phyloP scores from a whole-genome alignment of 176 grass and related monocot genomes.

The Carex pumila region DNA sequence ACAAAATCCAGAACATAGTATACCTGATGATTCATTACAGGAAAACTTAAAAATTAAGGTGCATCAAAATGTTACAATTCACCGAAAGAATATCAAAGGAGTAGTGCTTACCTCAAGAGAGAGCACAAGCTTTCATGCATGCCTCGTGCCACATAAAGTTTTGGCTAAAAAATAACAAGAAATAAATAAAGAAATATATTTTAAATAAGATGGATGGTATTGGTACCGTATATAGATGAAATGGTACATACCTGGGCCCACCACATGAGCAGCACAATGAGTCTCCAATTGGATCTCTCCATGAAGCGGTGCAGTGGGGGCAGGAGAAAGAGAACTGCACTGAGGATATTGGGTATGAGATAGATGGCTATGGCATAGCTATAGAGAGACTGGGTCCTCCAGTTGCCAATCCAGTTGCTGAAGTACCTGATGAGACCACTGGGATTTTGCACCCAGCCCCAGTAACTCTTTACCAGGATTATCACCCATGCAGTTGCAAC shows the following conservation, averaged over 20 bases:
- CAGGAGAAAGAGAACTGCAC: slow-evolving; percentile 86
- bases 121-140: slow-evolving; percentile 77
- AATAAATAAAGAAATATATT: not conserved
- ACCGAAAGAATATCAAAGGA: not conserved
- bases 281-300: slow-evolving; percentile 57
- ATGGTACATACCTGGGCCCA: slow-evolving; percentile 62
- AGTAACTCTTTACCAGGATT: slow-evolving; percentile 59
- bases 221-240: no score
- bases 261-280: slow-evolving; percentile 82
- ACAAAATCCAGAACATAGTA: slow-evolving; percentile 87
- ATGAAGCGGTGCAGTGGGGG: slow-evolving; percentile 40
- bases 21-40: slow-evolving; percentile 47
- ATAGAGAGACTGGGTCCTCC: slow-evolving; percentile 64
- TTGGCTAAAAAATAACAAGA: slow-evolving; percentile 44
- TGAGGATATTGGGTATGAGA: slow-evolving; percentile 82
- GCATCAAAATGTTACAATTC: not conserved
- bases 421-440: slow-evolving; percentile 73
- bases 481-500: slow-evolving; percentile 83
- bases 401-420: slow-evolving; percentile 29
- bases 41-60: not conserved
- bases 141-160: slow-evolving; percentile 81
- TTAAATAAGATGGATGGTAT: not conserved
- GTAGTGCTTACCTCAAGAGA: slow-evolving; percentile 63
- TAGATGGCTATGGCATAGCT: slow-evolving; percentile 82
- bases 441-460: slow-evolving; percentile 69